Evolutionary conservation across 768 basidiomycete species (phyloP).

Genomic region (Amanita polypyramis): DNA sequence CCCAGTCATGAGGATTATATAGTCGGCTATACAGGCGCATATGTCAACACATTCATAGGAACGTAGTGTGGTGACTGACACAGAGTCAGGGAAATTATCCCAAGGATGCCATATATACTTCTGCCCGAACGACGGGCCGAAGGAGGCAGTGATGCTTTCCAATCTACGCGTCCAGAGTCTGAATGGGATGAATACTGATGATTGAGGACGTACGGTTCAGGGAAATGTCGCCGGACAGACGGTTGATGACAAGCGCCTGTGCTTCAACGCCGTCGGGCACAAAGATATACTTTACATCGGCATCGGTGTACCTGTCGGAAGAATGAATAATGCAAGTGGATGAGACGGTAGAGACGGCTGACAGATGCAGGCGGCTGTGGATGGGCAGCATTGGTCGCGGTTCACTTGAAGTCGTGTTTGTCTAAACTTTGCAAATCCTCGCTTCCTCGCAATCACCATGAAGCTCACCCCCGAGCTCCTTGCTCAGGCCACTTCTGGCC

Average conservation of each 20-base stretch:
- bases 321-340: constrained; percentile 11
- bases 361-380: constrained; percentile 70
- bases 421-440: constrained; percentile 24
- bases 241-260: constrained; percentile 60
- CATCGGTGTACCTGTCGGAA: constrained; percentile 47
- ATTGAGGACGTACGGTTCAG: constrained; percentile 44
- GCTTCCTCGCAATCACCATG: constrained; percentile 33
- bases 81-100: constrained; percentile 65
- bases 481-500: constrained; percentile 64
- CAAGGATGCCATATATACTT: constrained; percentile 66
- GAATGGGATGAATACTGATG: constrained; percentile 3
- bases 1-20: constrained; percentile 80
- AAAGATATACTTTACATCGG: constrained; percentile 69
- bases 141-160: constrained; percentile 41
- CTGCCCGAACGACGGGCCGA: constrained; percentile 51
- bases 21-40: constrained; percentile 61
- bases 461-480: constrained; percentile 94
- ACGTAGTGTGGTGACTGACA: constrained; percentile 33
- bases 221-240: constrained; percentile 65
- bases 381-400: constrained; percentile 46
- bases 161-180: constrained; percentile 25
- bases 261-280: constrained; percentile 54
- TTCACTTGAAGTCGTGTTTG: constrained; percentile 18
- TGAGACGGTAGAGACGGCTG: constrained; percentile 13
- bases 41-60: constrained; percentile 1